Base-by-base conservation (phyloP, 257 asterid species). In the Fraxinus quadrangulata region DNA sequence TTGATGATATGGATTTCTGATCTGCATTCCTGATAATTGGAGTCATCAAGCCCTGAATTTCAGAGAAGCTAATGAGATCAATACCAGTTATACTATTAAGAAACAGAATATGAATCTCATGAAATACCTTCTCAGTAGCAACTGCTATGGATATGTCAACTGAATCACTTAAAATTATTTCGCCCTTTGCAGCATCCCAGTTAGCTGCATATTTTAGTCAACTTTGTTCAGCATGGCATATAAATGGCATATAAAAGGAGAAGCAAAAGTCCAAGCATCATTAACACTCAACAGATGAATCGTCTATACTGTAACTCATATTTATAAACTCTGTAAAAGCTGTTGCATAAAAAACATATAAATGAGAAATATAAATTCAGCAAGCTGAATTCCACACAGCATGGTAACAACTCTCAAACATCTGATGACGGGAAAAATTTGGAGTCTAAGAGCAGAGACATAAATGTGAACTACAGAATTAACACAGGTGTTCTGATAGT, bases 131-230 rank as follows among this genome's bases (percentile, higher is more conserved):
- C 83, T 96, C 98, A 28, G 98, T 96, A 72, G 99, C 99, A 79
- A 96, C 98, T 51, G 99, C 99, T 85, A 96, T 87, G 68, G 99
- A 93, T 87, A 94, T 93, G 85, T 96, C 99, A 81, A 96, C 93
- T n/a, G 96, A 85, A 82, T 90, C 95, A 74, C 92, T 88, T 63
- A 91, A 79, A 23, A 90, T 86, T 36, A 85, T 81, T 86, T 91
- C 99, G 47, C 89, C 96, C 85, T 86, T 92, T 80, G 78, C 85
- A 73, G 70, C 81, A 87, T 96, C 94, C 99, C 99, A 96, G 75
- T 89, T 94, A 79, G 97, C 99, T 92, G 93, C 86, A 85, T 56
- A 23, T 67, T 77, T 2, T 78, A 67, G 72, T 70, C 67, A 49
- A 75, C 3, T 63, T 63, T 30, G 73, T 77, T 76, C 78, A 88